phyloP scores from a whole-genome alignment of 208 protist genomes.

The Trypanosoma avium region DNA sequence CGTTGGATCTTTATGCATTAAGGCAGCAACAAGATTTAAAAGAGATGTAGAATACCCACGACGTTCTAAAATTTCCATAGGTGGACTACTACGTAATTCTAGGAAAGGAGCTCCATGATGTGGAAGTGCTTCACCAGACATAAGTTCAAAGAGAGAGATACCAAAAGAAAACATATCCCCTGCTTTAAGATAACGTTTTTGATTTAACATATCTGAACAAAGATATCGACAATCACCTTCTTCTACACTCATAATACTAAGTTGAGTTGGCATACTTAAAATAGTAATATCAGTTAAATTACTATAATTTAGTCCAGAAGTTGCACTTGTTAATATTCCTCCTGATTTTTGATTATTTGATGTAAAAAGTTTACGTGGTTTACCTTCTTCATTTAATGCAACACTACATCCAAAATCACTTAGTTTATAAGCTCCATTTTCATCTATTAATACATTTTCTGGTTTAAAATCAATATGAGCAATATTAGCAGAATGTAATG shows the following conservation, averaged over 20 bases:
- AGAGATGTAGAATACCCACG: conserved; percentile 67
- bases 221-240: conserved; percentile 92
- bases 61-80: conserved; percentile 34
- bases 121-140: conserved; percentile 75
- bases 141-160: conserved; percentile 90
- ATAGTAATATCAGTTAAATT: neutral
- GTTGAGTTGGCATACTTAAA: conserved; percentile 36
- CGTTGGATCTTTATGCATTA: conserved; percentile 58
- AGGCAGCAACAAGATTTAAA: conserved; percentile 42
- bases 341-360: neutral
- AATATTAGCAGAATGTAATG: conserved; percentile 77
- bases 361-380: conserved; percentile 31
- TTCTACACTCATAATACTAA: conserved; percentile 77
- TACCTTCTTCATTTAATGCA: conserved; percentile 56
- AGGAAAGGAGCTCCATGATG: conserved; percentile 71
- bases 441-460: conserved; percentile 92
- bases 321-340: no score
- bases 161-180: conserved; percentile 92
- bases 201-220: conserved; percentile 90
- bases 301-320: no score
- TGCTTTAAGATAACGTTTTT: conserved; percentile 73
- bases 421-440: conserved; percentile 74
- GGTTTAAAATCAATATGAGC: conserved; percentile 94
- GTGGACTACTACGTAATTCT: conserved; percentile 50
- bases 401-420: conserved; percentile 93